Evolutionary conservation across 345 rosid species (phyloP), one percentile per base, ranked within the genome.

Genomic region (Salix suchowensis): DNA sequence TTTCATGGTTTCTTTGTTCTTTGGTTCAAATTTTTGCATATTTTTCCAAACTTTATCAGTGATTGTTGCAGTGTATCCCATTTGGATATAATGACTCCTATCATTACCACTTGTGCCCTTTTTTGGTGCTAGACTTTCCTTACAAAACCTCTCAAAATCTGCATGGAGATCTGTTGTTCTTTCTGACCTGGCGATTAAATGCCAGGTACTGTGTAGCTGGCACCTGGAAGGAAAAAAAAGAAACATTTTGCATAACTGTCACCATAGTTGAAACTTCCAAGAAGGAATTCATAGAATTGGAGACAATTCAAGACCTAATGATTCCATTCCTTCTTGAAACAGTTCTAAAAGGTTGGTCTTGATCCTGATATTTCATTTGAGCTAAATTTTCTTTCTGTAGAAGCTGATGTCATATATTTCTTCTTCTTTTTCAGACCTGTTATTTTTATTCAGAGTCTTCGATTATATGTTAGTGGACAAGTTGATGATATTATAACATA

Each of bases 301-400:
- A 81, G 39, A 73, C 77, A 37, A 81, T 93, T 72, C 89, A 74
- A 72, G 82, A 68, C 58, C 10, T 76, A 10, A 72, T 90, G 75
- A 87, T 93, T 70, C 98, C 97, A 4, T 89, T 83, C 74, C 90
- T 93, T 77, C 89, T 93, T 34, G 77, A 80, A 65, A 78, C 89
- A 76, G 86, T 89, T 58, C 71, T 93, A 46, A 89, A 87, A 91
- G 98, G 94, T 89, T 30, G 42, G 75, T 36, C 10, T 30, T 69
- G 46, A 62, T 7, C 32, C 11, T 81, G 60, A 71, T 67, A 50
- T 68, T 36, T 5, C 19, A 46, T 5, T 64, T 55, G 15, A 34
- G 18, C 11, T 39, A 1, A 19, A n/a, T 23, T 69, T 39, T 62
- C 16, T 42, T 34, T 34, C 55, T 24, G 54, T 11, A 7, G 7